Percentiles rank a stretch among this genome's conserved stretches.
Conservation (phyloP, 257 asterid genomes). For the Nicotiana undulata region DNA sequence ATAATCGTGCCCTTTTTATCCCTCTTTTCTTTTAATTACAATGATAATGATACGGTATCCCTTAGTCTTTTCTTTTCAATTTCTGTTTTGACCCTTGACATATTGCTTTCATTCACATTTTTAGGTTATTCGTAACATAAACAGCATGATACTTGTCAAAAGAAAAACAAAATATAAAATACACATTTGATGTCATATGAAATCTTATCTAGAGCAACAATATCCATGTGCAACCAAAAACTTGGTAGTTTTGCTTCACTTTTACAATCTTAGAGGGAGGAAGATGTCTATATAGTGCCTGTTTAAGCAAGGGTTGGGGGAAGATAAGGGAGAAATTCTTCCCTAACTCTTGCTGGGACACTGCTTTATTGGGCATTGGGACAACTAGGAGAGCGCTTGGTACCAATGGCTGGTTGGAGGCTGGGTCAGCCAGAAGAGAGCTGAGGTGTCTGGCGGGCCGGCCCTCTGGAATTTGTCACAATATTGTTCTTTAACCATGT, state of each 20-base stretch:
- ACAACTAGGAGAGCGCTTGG: not conserved
- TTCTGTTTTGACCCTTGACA: not conserved
- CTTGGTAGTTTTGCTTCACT: not conserved
- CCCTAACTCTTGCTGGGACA: not conserved
- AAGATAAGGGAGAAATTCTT: not conserved
- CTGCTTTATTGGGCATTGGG: not conserved
- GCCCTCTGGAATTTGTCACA: not conserved
- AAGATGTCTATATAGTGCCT: not conserved
- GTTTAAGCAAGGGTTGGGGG: not conserved
- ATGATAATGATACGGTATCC: not conserved
- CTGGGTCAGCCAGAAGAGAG: not conserved
- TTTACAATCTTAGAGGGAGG: not conserved
- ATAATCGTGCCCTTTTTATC: not conserved
- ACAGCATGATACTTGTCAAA: too few relatives aligned
- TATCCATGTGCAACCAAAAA: not conserved
- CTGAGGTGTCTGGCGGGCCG: not conserved
- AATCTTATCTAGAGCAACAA: not conserved
- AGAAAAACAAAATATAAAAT: not conserved
- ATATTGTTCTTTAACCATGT: not conserved
- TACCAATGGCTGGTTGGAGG: not conserved
- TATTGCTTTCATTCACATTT: not conserved
- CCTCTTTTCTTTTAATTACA: not conserved
- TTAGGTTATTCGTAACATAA: too few relatives aligned
- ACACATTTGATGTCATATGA: not conserved
- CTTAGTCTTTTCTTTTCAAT: not conserved